Evolutionary conservation across 2,329 filamentous ascomycete species (phyloP).

Genomic region (Neobulgaria alba): DNA sequence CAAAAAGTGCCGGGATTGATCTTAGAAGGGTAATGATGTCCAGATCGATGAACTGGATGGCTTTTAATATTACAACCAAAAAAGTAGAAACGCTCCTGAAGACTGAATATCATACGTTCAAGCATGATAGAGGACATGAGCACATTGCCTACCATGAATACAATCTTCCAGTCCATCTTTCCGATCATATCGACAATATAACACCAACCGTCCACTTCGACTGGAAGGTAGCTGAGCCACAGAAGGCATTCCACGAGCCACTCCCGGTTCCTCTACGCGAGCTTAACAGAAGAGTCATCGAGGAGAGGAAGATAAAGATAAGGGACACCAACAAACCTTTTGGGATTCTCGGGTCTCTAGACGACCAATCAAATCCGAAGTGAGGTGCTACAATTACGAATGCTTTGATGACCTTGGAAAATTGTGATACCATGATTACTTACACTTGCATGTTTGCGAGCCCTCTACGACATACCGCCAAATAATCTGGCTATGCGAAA

Average conservation of each 20-base stretch:
- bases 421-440: conserved; percentile 46
- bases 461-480: conserved; percentile 40
- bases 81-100: conserved; percentile 44
- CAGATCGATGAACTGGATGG: conserved; percentile 18
- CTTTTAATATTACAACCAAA: conserved; percentile 28
- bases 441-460: conserved; percentile 48
- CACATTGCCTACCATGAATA: conserved; percentile 28
- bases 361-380: conserved; percentile 22
- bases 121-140: conserved; percentile 40
- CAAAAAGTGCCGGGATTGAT: conserved; percentile 42
- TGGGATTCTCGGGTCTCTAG: conserved; percentile 24
- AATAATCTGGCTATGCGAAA: conserved; percentile 30
- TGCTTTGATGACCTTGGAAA: conserved; percentile 20
- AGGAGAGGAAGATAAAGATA: not conserved
- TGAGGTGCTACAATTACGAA: conserved; percentile 18
- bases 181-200: conserved; percentile 27
- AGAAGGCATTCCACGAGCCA: conserved; percentile 32
- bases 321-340: conserved; percentile 3
- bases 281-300: conserved; percentile 11
- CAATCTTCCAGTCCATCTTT: conserved; percentile 24
- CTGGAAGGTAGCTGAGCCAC: conserved; percentile 11
- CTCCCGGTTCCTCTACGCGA: conserved; percentile 25
- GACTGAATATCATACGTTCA: conserved; percentile 43
- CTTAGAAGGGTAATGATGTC: conserved; percentile 40
- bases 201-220: conserved; percentile 29